Evolutionary conservation across 2,329 filamentous ascomycete genomes (phyloP), one percentile per base, ranked within the genome.

Genomic region (Paecilomyces variotii): DNA sequence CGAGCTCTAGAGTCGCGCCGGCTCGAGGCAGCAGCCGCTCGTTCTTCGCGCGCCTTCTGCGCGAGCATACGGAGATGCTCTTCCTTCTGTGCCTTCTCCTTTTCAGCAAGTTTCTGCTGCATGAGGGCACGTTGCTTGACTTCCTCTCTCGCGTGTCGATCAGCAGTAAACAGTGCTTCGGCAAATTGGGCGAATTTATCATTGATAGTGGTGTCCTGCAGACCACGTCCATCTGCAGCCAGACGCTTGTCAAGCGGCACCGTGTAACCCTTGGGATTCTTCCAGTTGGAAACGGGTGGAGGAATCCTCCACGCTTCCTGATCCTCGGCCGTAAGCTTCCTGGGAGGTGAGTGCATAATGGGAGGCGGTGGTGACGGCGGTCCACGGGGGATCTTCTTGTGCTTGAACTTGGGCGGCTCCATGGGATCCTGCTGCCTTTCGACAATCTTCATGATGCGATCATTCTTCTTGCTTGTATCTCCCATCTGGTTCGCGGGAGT

Each of bases 191-290:
- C 93, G 71, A 99, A 97, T 72, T 97, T 97, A 80, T 99, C 94
- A 76, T 96, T 97, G 77, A 99, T 97, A 5, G 91, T 88, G 50
- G 96, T 86, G 71, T 99, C 94, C 73, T 97, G 91, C 62, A 99
- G 73, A 0, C 91, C 91, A 68, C 94, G 84, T 11, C 94, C 94
- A 73, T 97, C 93, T 7, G 94, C 93, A 19, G 94, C 94, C 65
- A 99, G 78, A 70, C 94, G 87, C 79, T 99, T 99, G 74, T 99
- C 94, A 56, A 99, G 76, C 0, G 94, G 91, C 0, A 99, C 90
- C 0, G 94, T 99, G 71, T 96, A 99, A 68, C 94, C 94, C 78
- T 97, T 97, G 0, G 93, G 90, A 73, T 99, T 99, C 83, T 99
- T 99, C 94, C 94, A 99, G 74, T 97, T 97, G 24, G 90, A 96